Percentiles rank a stretch among this genome's conserved stretches.
These are phyloP conservation scores for Austroboletus festivus DNA, from an alignment of 768 basidiomycete genomes.

Conservation along the genomic window DNA sequence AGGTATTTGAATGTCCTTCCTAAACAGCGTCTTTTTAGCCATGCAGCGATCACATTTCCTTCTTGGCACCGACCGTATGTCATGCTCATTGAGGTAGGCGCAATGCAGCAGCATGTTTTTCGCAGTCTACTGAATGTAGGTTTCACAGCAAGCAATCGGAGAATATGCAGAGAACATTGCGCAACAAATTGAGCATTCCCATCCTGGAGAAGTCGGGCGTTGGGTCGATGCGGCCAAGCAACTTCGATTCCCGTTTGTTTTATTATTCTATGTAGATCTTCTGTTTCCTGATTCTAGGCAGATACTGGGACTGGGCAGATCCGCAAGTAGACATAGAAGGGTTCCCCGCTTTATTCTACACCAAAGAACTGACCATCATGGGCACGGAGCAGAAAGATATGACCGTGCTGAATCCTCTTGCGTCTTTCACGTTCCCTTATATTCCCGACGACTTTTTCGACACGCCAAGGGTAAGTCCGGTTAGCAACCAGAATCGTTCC, in stretches of 20 bases:
- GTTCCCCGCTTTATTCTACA: constrained; percentile 20
- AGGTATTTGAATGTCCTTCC: neutral
- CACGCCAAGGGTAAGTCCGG: constrained; percentile 5
- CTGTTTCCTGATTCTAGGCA: constrained; percentile 2
- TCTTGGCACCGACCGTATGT: constrained; percentile 30
- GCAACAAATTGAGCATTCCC: constrained; percentile 20
- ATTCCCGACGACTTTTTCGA: constrained; percentile 22
- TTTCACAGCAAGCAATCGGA: constrained; percentile 26
- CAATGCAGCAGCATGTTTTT: neutral
- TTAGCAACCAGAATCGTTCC: neutral
- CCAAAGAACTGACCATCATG: constrained; percentile 10
- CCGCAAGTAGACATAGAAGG: constrained; percentile 16
- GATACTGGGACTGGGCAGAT: constrained; percentile 32
- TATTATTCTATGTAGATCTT: neutral
- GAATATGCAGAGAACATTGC: constrained; percentile 24
- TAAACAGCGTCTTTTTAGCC: constrained; percentile 7
- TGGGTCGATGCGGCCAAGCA: constrained; percentile 22
- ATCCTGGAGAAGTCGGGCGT: constrained; percentile 15
- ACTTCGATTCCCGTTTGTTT: constrained; percentile 28
- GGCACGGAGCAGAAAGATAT: constrained; percentile 2
- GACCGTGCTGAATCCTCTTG: no score
- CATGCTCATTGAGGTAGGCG: constrained; percentile 26
- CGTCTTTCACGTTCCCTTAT: constrained; percentile 11
- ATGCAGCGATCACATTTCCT: constrained; percentile 20
- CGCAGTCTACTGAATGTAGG: neutral